Evolutionary conservation across 2,329 filamentous ascomycete species (phyloP).

Genomic region (Aureobasidium sp.): DNA sequence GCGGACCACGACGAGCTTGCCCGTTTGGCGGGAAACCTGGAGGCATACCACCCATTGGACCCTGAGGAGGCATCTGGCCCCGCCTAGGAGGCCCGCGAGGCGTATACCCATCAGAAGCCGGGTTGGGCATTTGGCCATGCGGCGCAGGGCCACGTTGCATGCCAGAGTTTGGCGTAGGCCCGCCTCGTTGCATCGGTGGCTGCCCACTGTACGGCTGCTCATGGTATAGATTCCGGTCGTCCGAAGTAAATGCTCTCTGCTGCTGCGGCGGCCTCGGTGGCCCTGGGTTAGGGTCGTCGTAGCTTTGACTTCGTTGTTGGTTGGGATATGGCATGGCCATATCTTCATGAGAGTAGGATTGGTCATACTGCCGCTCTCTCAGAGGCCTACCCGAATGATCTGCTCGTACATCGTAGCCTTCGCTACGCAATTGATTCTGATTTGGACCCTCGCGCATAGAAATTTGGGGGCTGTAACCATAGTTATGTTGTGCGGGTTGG

Average conservation of each 20-base stretch:
- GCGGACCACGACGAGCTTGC: neutral
- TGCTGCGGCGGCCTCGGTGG: neutral
- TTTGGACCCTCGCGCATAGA: neutral
- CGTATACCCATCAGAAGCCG: neutral
- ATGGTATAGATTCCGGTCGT: neutral
- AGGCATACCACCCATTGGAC: neutral
- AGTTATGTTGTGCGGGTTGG: neutral
- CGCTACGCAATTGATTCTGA: neutral
- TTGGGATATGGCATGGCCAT: neutral
- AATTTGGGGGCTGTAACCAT: neutral
- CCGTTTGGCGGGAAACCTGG: neutral
- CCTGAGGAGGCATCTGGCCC: neutral
- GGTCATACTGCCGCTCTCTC: neutral
- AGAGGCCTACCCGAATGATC: neutral
- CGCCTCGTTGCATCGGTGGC: neutral
- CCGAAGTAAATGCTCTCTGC: slow-evolving; percentile 1
- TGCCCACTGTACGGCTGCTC: neutral
- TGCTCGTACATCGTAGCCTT: neutral
- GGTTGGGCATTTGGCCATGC: neutral
- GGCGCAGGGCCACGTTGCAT: neutral
- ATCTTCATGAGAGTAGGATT: neutral
- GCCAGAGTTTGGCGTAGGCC: neutral
- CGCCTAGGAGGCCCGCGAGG: neutral
- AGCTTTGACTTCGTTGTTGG: slow-evolving; percentile 5
- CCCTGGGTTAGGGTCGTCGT: neutral